Evolutionary conservation across 306 rosid genomes (phyloP).

Genomic region (Lablab purpureus): DNA sequence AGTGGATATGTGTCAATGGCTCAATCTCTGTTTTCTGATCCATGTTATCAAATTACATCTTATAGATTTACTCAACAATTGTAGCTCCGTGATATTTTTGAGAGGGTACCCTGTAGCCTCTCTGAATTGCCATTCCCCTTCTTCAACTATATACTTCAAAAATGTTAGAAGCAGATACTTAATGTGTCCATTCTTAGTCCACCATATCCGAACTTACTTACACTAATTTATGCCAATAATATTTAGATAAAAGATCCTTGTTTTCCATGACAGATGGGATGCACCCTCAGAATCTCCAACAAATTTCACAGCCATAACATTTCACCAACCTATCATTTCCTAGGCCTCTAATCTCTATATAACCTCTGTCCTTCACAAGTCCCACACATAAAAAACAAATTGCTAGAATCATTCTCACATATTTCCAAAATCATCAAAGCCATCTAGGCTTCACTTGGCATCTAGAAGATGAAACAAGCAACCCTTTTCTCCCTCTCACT

Average conservation of each 20-base stretch:
- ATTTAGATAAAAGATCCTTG: not conserved
- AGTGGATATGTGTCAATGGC: not conserved
- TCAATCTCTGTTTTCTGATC: not conserved
- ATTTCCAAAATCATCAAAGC: conserved; percentile 17
- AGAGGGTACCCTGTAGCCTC: not conserved
- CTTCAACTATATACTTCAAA: not conserved
- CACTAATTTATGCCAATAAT: not conserved
- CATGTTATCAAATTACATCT: not conserved
- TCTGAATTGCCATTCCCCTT: not conserved
- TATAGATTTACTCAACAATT: not conserved
- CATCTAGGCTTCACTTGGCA: not conserved
- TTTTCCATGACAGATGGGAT: conserved; percentile 21
- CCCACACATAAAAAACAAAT: not conserved
- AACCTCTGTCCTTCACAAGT: not conserved
- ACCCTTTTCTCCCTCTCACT: conserved; percentile 32
- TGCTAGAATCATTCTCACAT: not conserved
- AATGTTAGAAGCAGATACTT: not conserved
- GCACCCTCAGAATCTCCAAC: conserved; percentile 10
- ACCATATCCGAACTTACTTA: conserved; percentile 14
- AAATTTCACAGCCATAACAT: conserved; percentile 32
- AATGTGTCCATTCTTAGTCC: conserved; percentile 6
- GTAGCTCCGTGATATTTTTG: not conserved
- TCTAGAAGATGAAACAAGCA: conserved; percentile 41
- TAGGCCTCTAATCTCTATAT: conserved; percentile 13
- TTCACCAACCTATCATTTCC: conserved; percentile 36